phyloP scores from a whole-genome alignment of 1,284 basidiomycete genomes.

The Pseudozyma flocculosa region DNA sequence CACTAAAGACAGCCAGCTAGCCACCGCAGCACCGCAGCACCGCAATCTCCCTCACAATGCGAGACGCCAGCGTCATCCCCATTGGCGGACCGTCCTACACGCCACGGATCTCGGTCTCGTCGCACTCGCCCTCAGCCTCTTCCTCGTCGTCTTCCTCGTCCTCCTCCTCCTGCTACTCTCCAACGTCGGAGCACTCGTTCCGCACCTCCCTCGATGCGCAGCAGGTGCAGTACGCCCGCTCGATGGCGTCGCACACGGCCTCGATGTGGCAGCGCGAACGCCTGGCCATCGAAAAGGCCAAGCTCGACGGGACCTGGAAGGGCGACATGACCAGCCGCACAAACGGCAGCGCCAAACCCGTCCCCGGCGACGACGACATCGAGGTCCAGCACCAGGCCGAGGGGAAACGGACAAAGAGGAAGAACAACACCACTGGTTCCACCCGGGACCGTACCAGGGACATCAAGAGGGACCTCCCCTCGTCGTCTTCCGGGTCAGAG shows the following conservation, averaged over 20 bases:
- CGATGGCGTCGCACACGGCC: constrained; percentile 23
- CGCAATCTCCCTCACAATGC: too few relatives aligned
- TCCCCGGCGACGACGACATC: constrained; percentile 1
- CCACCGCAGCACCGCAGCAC: background rate
- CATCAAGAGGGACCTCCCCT: too few relatives aligned
- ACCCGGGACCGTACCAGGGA: too few relatives aligned
- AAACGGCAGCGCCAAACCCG: constrained; percentile 23
- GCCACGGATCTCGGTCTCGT: constrained; percentile 14
- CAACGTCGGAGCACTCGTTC: constrained; percentile 11
- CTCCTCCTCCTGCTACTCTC: constrained; percentile 9
- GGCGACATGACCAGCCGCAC: constrained; percentile 20
- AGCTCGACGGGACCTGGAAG: constrained; percentile 27
- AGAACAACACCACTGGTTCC: too few relatives aligned
- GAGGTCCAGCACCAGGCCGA: background rate
- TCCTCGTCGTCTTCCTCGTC: constrained; percentile 12
- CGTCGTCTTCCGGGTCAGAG: too few relatives aligned
- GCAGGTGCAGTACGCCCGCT: constrained; percentile 17
- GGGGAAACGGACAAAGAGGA: background rate
- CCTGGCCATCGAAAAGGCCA: constrained; percentile 31
- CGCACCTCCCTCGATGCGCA: background rate
- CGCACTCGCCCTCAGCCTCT: constrained; percentile 16
- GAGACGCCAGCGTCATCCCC: background rate
- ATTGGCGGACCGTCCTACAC: background rate
- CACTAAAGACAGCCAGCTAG: background rate
- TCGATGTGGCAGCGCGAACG: constrained; percentile 33